Conservation (phyloP, 805 yeast species). For the Kodamaea laetipori region DNA sequence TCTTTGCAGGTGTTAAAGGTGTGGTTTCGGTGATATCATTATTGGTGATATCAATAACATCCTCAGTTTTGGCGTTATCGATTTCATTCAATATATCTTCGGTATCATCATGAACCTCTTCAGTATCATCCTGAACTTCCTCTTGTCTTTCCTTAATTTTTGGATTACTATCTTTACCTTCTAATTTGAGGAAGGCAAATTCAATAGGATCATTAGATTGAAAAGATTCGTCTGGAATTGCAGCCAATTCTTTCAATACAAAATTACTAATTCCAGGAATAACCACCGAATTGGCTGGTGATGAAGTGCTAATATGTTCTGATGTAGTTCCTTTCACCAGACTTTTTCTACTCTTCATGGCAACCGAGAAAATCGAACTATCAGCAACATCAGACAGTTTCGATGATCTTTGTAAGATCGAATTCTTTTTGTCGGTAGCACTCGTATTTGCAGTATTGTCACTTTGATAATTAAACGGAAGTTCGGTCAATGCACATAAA, state of each 20-base stretch:
- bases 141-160: slow-evolving; percentile 7
- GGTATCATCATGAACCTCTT: slow-evolving; percentile 23
- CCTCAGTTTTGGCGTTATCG: slow-evolving; percentile 42
- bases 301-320: slow-evolving; percentile 14
- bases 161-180: slow-evolving; percentile 49
- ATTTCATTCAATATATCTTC: slow-evolving; percentile 42
- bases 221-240: slow-evolving; percentile 77
- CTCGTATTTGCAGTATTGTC: slow-evolving; percentile 12
- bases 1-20: slow-evolving; percentile 36
- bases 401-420: slow-evolving; percentile 19
- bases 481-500: slow-evolving; percentile 40
- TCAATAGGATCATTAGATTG: slow-evolving; percentile 68
- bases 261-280: slow-evolving; percentile 54
- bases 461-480: slow-evolving; percentile 29
- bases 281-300: slow-evolving; percentile 38
- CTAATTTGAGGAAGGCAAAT: slow-evolving; percentile 74
- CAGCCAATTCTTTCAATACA: slow-evolving; percentile 63
- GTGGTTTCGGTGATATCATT: background rate
- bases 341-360: slow-evolving; percentile 23
- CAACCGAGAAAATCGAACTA: slow-evolving; percentile 39
- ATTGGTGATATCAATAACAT: slow-evolving; percentile 32
- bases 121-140: background rate
- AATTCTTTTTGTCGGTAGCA: slow-evolving; percentile 11
- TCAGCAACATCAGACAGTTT: slow-evolving; percentile 33
- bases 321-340: slow-evolving; percentile 15